phyloP scores from a whole-genome alignment of 1,284 basidiomycete genomes.

The Apiotrichum montevideense region DNA sequence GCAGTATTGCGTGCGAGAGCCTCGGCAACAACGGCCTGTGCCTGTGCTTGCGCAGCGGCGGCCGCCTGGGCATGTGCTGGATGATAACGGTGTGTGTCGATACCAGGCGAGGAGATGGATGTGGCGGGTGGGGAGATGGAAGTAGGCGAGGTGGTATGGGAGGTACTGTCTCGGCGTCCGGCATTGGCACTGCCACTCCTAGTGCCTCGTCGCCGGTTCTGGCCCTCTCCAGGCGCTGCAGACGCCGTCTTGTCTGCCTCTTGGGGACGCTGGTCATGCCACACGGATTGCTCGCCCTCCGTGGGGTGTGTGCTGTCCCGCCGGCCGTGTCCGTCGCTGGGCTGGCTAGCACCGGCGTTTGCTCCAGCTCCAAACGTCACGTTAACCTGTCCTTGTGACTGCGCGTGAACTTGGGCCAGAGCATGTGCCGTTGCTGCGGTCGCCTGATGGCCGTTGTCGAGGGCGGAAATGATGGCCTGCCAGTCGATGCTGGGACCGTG shows the following conservation, averaged over 20 bases:
- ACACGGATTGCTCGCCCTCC: too few relatives aligned
- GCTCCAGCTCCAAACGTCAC: neutral
- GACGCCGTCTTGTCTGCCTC: too few relatives aligned
- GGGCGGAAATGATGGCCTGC: slow-evolving; percentile 9
- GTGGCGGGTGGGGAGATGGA: neutral
- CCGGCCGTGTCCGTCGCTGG: neutral
- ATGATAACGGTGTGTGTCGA: slow-evolving; percentile 1
- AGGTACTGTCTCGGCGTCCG: neutral
- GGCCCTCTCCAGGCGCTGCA: too few relatives aligned
- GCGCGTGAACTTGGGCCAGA: neutral
- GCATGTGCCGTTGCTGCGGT: neutral
- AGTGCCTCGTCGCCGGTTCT: too few relatives aligned
- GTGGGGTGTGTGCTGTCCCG: too few relatives aligned
- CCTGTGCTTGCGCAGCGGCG: neutral
- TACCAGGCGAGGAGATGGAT: neutral
- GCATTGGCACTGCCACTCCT: neutral
- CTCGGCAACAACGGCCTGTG: neutral
- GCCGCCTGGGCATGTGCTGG: slow-evolving; percentile 1
- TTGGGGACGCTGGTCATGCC: too few relatives aligned
- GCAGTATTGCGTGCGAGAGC: neutral
- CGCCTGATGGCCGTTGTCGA: neutral
- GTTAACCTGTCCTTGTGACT: neutral
- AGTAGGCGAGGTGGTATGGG: neutral
- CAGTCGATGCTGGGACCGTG: slow-evolving; percentile 6
- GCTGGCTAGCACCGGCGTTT: neutral